Percentiles rank a stretch among this genome's conserved stretches.
phyloP scores from a whole-genome alignment of 495 filamentous ascomycete species.

The Penicillium herquei region DNA sequence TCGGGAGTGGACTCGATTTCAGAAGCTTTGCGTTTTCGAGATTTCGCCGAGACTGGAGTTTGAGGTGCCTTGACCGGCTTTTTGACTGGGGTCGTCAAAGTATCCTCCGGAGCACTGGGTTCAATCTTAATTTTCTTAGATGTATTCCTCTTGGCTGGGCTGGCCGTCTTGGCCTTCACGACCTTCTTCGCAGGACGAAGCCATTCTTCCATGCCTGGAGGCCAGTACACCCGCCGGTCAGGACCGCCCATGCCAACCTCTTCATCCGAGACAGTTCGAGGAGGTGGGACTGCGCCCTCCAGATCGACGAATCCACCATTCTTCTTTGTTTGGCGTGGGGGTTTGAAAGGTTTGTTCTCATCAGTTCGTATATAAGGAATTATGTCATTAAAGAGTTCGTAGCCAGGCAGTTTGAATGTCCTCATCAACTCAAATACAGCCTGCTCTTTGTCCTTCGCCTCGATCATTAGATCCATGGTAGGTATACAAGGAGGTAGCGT shows the following conservation, averaged over 20 bases:
- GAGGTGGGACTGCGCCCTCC: conserved; percentile 45
- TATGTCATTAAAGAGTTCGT: conserved; percentile 72
- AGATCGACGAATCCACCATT: conserved; percentile 51
- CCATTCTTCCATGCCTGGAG: conserved; percentile 86
- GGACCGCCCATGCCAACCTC: conserved; percentile 88
- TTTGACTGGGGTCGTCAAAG: conserved; percentile 20
- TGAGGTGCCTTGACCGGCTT: conserved; percentile 17
- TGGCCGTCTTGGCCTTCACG: conserved; percentile 54
- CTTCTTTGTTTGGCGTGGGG: conserved; percentile 49
- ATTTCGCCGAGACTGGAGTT: conserved; percentile 24
- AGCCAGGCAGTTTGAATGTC: conserved; percentile 77
- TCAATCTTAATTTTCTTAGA: conserved; percentile 26
- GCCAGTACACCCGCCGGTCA: conserved; percentile 90
- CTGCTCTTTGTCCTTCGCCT: conserved; percentile 98
- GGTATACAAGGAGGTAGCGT: conserved; percentile 78
- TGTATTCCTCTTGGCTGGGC: conserved; percentile 18
- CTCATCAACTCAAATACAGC: conserved; percentile 93
- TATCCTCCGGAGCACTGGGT: conserved; percentile 6
- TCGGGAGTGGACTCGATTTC: conserved; percentile 27
- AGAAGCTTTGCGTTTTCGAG: conserved; percentile 38
- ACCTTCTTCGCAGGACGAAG: conserved; percentile 73
- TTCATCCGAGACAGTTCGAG: conserved; percentile 53
- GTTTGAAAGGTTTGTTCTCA: conserved; percentile 64
- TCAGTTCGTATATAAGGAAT: conserved; percentile 74
- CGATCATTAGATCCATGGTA: conserved; percentile 95